A percentile compares a stretch with the other conserved stretches of the same genome.
Conservation (phyloP, 129 eudicot genomes). For the Oenanthe sinensis region DNA sequence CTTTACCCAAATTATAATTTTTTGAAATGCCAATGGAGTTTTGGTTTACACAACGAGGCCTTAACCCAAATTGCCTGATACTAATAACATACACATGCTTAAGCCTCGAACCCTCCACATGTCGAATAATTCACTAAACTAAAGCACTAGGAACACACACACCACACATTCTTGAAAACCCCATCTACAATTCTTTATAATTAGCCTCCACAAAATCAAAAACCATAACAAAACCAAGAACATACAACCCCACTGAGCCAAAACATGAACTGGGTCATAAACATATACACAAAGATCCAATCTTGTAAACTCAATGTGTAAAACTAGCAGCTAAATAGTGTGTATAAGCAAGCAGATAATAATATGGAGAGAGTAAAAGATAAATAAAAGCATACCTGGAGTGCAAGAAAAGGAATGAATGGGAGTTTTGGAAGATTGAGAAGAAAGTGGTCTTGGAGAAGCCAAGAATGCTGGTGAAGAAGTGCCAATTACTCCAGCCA, state of each 20-base stretch:
- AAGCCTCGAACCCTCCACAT: background rate
- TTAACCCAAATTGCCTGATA: background rate
- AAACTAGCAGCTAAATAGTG: background rate
- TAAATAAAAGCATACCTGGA: slow-evolving; percentile 28
- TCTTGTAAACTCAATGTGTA: background rate
- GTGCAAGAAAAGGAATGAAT: slow-evolving; percentile 26
- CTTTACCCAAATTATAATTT: too few relatives aligned
- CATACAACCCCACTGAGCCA: background rate
- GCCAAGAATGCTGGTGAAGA: slow-evolving; percentile 36
- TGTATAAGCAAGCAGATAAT: background rate
- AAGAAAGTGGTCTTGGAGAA: slow-evolving; percentile 20
- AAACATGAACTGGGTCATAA: background rate
- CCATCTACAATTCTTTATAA: background rate
- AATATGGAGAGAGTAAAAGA: background rate
- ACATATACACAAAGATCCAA: background rate
- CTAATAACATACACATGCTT: background rate
- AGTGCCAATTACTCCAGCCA: slow-evolving; percentile 54
- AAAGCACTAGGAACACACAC: background rate
- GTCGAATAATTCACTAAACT: background rate
- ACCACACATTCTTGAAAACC: background rate
- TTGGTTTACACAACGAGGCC: too few relatives aligned
- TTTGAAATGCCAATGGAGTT: too few relatives aligned
- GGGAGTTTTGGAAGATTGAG: slow-evolving; percentile 30
- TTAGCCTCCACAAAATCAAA: background rate
- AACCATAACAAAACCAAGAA: background rate